Base-by-base conservation (phyloP, 2,329 filamentous ascomycete genomes). In the Endoconidiophora polonica region DNA sequence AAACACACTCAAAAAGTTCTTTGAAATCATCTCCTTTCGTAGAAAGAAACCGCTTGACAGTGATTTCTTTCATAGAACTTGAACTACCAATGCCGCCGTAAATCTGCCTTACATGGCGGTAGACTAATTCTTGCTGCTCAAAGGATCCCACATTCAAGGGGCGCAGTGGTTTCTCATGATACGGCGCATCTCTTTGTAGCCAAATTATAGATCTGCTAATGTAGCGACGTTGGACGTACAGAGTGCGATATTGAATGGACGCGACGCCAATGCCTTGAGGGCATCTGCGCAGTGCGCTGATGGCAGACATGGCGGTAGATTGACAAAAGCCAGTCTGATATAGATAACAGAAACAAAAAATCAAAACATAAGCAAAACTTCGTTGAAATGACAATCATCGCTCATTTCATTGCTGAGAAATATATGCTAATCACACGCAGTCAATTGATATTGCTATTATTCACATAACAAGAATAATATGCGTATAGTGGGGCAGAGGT, bases 101-200 rank as follows among this genome's bases (percentile, higher is more conserved):
- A 12, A 33, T 33, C 7, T 33, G 29, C 29, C 29, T 33, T n/a
- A 51, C 26, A 16, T 51, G 49, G 5, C 44, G 49, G 39, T 42
- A 51, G 16, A 51, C 49, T 2, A 40, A 33, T 4, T 45, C 26
- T n/a, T 45, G 44, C 18, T 51, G 44, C 4, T 46, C 49, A 12
- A 29, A 20, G 1, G 49, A 46, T 3, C 49, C 49, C 12, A 43
- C 10, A 12, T 12, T 33, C 29, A 33, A 33, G 12, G 29, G 29
- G 3, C 29, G 29, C 29, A 33, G 29, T 5, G 29, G 29, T 12
- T 10, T 33, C 12, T 33, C 29, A 12, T 12, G 29, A 33, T 10
- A 12, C 12, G 29, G 9, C 29, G 9, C 12, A 33, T 33, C 29
- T 9, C 29, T 33, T 12, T 33, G 29, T 33, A 33, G 29, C 2